Percentiles rank a stretch among this genome's conserved stretches.
These are phyloP conservation scores for Conringia planisiliqua DNA, from an alignment of 345 rosid species.

Conservation along the genomic window DNA sequence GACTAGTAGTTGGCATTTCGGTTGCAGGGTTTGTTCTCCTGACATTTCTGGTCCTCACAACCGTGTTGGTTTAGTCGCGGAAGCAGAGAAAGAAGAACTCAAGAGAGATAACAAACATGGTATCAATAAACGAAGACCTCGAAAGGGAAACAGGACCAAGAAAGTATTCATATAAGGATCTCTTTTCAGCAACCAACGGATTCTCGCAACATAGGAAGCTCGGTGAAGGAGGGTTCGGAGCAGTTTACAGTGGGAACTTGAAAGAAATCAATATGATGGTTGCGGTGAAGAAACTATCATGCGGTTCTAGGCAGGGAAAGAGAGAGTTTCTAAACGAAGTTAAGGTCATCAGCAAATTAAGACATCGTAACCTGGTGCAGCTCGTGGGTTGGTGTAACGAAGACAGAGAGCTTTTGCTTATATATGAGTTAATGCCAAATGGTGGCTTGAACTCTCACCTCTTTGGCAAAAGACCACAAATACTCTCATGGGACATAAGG, in stretches of 20 bases:
- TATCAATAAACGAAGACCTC: constrained; percentile 40
- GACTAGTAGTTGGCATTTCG: not conserved
- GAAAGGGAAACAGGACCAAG: constrained; percentile 42
- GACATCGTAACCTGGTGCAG: constrained; percentile 43
- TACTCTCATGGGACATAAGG: constrained; percentile 31
- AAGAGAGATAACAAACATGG: not conserved
- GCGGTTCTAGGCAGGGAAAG: constrained; percentile 39
- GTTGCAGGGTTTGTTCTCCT: constrained; percentile 16
- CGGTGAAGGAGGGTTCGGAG: constrained; percentile 40
- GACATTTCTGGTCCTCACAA: not conserved
- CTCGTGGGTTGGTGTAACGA: constrained; percentile 48
- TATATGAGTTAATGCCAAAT: constrained; percentile 41
- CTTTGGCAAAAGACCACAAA: constrained; percentile 25
- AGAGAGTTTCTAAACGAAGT: constrained; percentile 44
- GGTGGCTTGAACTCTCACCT: constrained; percentile 40
- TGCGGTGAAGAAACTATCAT: constrained; percentile 46
- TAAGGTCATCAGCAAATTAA: constrained; percentile 36
- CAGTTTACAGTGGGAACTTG: constrained; percentile 28
- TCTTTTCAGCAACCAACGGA: constrained; percentile 35
- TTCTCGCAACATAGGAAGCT: constrained; percentile 38
- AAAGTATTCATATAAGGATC: constrained; percentile 35
- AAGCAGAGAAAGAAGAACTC: not conserved
- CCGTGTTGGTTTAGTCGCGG: not conserved
- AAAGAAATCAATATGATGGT: constrained; percentile 23
- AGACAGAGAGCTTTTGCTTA: constrained; percentile 33